phyloP scores from a whole-genome alignment of 495 filamentous ascomycete genomes.

The Lophium mytilinum region DNA sequence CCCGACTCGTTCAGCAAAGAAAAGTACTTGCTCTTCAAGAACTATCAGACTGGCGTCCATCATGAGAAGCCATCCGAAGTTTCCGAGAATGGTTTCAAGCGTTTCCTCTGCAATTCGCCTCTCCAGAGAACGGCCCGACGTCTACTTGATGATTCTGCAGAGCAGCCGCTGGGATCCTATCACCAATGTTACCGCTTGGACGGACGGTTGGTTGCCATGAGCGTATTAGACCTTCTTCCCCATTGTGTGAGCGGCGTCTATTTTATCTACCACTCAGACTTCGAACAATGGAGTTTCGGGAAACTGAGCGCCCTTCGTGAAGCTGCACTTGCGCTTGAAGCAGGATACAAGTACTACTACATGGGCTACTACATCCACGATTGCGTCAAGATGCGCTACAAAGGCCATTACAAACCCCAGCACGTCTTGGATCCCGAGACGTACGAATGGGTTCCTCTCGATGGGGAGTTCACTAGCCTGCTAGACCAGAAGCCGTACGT shows the following conservation, averaged over 20 bases:
- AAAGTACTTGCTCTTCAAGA: conserved; percentile 74
- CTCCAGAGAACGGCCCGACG: conserved; percentile 45
- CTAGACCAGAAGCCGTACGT: conserved; percentile 63
- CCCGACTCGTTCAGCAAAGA: conserved; percentile 73
- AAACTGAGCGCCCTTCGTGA: conserved; percentile 85
- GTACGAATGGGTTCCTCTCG: conserved; percentile 65
- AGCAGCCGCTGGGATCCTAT: conserved; percentile 69
- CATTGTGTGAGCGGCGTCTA: conserved; percentile 88
- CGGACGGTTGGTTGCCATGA: conserved; percentile 78
- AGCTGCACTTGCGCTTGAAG: conserved; percentile 68
- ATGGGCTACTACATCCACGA: conserved; percentile 71
- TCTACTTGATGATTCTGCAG: conserved; percentile 38
- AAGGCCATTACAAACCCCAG: conserved; percentile 76
- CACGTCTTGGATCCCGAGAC: conserved; percentile 75
- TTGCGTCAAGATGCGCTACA: conserved; percentile 81
- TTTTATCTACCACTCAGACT: conserved; percentile 80
- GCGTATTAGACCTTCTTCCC: conserved; percentile 81
- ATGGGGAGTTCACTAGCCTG: conserved; percentile 53
- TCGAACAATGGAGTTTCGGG: conserved; percentile 71
- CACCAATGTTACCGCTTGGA: conserved; percentile 94
- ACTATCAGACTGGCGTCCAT: conserved; percentile 81
- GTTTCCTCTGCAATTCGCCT: conserved; percentile 79
- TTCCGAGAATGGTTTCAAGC: conserved; percentile 59
- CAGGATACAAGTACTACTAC: conserved; percentile 64
- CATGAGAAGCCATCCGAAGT: conserved; percentile 61